Conservation (phyloP, 1,284 basidiomycete genomes). For the Wallemia hederae region DNA sequence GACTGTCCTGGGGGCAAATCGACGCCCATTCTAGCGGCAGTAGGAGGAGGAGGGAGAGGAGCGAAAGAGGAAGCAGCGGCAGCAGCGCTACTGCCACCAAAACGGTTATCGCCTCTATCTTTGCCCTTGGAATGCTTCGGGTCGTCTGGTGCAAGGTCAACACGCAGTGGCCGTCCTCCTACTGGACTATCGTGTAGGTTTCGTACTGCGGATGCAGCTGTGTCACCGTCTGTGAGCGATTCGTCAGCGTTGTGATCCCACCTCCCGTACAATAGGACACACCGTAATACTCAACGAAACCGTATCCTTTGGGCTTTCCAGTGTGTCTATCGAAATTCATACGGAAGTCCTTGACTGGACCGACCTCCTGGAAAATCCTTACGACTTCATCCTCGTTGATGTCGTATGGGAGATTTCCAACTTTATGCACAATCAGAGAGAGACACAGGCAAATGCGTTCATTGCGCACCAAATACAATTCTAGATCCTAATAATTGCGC, state of each 20-base stretch:
- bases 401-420: constrained; percentile 6
- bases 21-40: constrained; percentile 25
- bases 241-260: not conserved
- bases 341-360: constrained; percentile 20
- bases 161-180: constrained; percentile 50
- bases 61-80: not conserved
- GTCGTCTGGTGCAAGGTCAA: constrained; percentile 33
- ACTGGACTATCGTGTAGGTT: constrained; percentile 58
- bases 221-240: constrained; percentile 48
- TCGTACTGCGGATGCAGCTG: constrained; percentile 51
- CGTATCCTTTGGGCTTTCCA: constrained; percentile 85
- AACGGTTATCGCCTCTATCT: constrained; percentile 5
- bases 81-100: too few species aligned
- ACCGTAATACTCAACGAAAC: constrained; percentile 91
- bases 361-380: constrained; percentile 19
- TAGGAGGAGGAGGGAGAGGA: not conserved
- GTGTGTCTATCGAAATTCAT: constrained; percentile 87
- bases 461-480: not conserved
- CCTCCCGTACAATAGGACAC: constrained; percentile 15
- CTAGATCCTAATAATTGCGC: not conserved
- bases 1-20: constrained; percentile 42
- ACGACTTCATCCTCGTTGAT: constrained; percentile 19
- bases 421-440: not conserved
- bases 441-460: not conserved
- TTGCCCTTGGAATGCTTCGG: constrained; percentile 20